Base-by-base conservation (phyloP, 176 grass and related monocot species). In the Juncus effusus region DNA sequence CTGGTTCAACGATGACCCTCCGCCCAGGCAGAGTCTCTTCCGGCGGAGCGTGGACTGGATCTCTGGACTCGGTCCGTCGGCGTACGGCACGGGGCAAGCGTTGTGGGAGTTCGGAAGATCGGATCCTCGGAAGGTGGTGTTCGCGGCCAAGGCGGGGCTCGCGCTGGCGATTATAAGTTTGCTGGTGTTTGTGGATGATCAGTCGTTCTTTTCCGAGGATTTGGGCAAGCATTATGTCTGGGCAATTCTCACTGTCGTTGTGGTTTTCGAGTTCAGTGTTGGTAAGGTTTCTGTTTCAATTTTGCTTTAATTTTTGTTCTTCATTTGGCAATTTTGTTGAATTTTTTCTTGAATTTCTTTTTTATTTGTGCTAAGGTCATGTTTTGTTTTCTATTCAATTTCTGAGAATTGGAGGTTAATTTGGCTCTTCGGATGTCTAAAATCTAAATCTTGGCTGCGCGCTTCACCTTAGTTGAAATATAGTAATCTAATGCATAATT, bases 211-310 rank as follows among this genome's bases (percentile, higher is more conserved):
- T 16, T 57, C 78, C 1, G 76, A 64, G 40, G 80, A 84, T 77
- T 71, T 99, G 53, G 70, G 78, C 64, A 93, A 74, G 75, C 80
- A 93, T 78, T 99, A 89, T 79, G 35, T 93, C 75, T 99, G 94
- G 94, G 88, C 94, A 39, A 92, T 99, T 79, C 82, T 99, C 76
- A 99, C 94, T 47, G 83, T 93, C 16, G 85, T 99, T 65, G 85
- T 99, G 44, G 73, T 93, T 74, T 99, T 99, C 68, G 94, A 99
- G 74, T 99, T 93, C 75, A 86, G 87, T 78, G 82, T 90, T 38
- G 87, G 87, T 90, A 60, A n/a, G 82, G 64, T 39, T 10, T 6
- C 13, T 77, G 54, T 40, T 82, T 56, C 3, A 62, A 1, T 42
- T 51, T 28, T 2, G 14, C 54, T 49, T 56, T 12, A 11, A 16